Percentiles rank a stretch among this genome's conserved stretches.
Conservation (phyloP, 305 asterid species). For the Ruellia speciosa region DNA sequence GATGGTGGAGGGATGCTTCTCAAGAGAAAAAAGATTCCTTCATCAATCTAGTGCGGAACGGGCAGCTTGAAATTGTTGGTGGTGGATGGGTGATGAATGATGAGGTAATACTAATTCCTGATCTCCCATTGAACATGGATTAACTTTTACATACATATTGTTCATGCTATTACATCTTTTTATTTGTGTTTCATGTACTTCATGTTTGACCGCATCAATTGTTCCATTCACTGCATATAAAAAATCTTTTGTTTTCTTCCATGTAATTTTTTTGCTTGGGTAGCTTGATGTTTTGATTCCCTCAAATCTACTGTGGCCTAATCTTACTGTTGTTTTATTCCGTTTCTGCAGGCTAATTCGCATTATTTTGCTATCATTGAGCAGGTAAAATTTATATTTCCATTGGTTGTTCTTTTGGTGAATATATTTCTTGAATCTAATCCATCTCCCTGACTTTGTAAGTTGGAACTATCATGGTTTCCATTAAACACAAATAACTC, state of each 20-base stretch:
- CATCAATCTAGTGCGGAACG: slow-evolving; percentile 65
- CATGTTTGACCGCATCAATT: too few species aligned
- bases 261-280: neutral
- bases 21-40: slow-evolving; percentile 57
- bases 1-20: slow-evolving; percentile 98
- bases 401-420: slow-evolving; percentile 12
- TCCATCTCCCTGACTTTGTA: neutral
- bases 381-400: slow-evolving; percentile 50
- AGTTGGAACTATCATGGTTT: slow-evolving; percentile 1
- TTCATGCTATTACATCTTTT: too few species aligned
- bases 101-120: slow-evolving; percentile 48
- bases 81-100: slow-evolving; percentile 99
- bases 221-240: neutral
- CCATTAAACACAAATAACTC: slow-evolving; percentile 7
- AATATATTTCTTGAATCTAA: neutral
- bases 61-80: slow-evolving; percentile 93
- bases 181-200: too few species aligned
- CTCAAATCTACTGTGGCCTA: slow-evolving; percentile 4
- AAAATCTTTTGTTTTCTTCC: neutral
- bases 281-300: slow-evolving; percentile 10
- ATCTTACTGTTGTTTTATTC: slow-evolving; percentile 21
- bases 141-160: neutral
- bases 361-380: slow-evolving; percentile 93
- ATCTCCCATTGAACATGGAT: too few species aligned
- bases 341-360: slow-evolving; percentile 83